phyloP scores from a whole-genome alignment of 1,284 basidiomycete genomes.

The Trichosporon coremiiforme region DNA sequence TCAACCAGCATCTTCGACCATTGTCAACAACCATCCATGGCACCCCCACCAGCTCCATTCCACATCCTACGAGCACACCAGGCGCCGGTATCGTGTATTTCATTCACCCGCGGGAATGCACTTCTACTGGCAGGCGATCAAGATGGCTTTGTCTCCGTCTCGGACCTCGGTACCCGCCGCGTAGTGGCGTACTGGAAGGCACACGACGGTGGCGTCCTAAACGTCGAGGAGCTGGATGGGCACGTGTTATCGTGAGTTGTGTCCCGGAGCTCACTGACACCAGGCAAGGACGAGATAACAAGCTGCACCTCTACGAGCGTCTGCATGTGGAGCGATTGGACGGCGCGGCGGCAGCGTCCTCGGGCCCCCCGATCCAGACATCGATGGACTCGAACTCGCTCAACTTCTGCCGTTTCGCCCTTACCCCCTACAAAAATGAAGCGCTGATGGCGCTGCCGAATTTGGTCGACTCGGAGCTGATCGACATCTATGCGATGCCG shows the following conservation, averaged over 20 bases:
- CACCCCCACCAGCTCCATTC: slow-evolving; percentile 61
- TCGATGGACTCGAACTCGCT: slow-evolving; percentile 83
- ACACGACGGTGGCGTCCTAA: slow-evolving; percentile 73
- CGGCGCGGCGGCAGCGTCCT: slow-evolving; percentile 40
- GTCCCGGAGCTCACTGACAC: slow-evolving; percentile 27
- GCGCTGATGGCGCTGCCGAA: slow-evolving; percentile 78
- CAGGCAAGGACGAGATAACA: slow-evolving; percentile 82
- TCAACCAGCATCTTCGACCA: background rate
- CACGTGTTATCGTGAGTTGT: slow-evolving; percentile 69
- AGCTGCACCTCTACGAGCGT: slow-evolving; percentile 48
- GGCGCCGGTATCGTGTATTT: slow-evolving; percentile 60
- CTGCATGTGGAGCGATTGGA: slow-evolving; percentile 62
- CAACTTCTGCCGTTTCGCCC: slow-evolving; percentile 82
- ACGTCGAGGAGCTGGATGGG: slow-evolving; percentile 70
- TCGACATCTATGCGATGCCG: slow-evolving; percentile 74
- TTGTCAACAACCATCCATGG: slow-evolving; percentile 23
- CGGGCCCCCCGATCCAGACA: slow-evolving; percentile 61
- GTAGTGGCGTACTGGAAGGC: slow-evolving; percentile 73
- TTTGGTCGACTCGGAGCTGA: slow-evolving; percentile 75
- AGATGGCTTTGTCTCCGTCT: slow-evolving; percentile 64
- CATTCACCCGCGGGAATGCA: slow-evolving; percentile 69
- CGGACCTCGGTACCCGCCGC: slow-evolving; percentile 71
- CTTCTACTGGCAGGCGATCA: slow-evolving; percentile 78
- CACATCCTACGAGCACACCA: slow-evolving; percentile 75
- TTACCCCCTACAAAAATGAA: slow-evolving; percentile 52